Evolutionary conservation across 768 basidiomycete genomes (phyloP), one percentile per base, ranked within the genome.

Genomic region (Tulasnella sp.): DNA sequence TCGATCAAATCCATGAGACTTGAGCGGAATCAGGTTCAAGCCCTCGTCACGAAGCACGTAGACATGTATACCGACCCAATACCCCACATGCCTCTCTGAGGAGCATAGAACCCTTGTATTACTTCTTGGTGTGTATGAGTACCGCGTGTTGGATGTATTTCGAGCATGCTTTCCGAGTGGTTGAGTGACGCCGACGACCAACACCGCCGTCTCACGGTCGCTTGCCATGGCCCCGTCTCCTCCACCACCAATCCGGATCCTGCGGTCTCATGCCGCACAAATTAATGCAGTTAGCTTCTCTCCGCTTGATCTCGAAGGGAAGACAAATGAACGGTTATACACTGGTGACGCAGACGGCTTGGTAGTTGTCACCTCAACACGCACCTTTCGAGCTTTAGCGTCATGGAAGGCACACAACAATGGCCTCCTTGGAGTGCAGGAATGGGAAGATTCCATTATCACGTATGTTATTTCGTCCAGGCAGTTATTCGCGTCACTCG

Each of bases 331-430:
- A 78, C 85, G 93, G 22, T 84, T 99, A 6, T 96, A 94, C 83
- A 93, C 96, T 8, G 96, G 91, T 3, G 97, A 99, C 80, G 84
- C 86, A 6, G 87, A 89, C 22, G 97, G 97, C 2, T 87, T 84
- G n/a, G 89, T 96, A 31, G 87, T 90, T 4, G 84, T 93, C 76
- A 93, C 91, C 3, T 92, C 93, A 58, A 90, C 95, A 2, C 85
- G 88, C 36, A 88, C 90, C 0, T 85, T 96, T 22, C 88, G 97
- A n/a, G 85, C 93, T 0, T 84, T 93, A 22, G 84, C 88, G 0
- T 84, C 86, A 22, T 97, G 96, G 95, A 85, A 85, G 70, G 90
- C 96, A 1, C 96, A 99, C 82, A 84, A 86, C 0, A 91, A 91
- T 39, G 88, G 91, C 5, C 82, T 98, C 19, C 85, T 97, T 12